Conservation (phyloP, 2,329 filamentous ascomycete species). For the Neurospora crassa region DNA sequence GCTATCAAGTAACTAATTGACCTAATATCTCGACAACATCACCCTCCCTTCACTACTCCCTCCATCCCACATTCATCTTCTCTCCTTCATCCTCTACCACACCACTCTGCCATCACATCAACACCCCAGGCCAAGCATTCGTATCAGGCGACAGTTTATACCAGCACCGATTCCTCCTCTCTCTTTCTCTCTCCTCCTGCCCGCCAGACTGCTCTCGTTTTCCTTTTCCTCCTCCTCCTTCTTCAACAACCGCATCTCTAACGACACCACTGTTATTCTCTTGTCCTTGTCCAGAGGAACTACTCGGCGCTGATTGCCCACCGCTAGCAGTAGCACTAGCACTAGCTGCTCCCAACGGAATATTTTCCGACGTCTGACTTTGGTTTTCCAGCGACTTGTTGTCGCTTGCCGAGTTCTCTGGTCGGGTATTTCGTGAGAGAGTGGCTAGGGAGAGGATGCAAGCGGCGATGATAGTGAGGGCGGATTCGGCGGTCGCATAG, state of each 20-base stretch:
- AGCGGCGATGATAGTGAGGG: constrained; percentile 8
- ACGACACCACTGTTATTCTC: background rate
- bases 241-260: background rate
- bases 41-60: background rate
- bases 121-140: background rate
- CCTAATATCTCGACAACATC: no score
- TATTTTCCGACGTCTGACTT: background rate
- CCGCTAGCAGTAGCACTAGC: background rate
- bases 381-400: background rate
- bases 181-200: background rate
- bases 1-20: no score
- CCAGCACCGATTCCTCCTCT: background rate
- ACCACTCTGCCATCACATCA: background rate
- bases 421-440: background rate
- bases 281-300: background rate
- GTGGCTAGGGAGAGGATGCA: background rate
- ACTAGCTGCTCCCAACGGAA: background rate
- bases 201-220: background rate
- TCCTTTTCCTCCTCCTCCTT: no score
- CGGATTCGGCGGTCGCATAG: constrained; percentile 4
- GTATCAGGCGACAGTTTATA: background rate
- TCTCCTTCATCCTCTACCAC: background rate
- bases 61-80: background rate
- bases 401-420: background rate
- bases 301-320: background rate